Base-by-base conservation (phyloP, 345 rosid genomes). In the Populus deltoides region DNA sequence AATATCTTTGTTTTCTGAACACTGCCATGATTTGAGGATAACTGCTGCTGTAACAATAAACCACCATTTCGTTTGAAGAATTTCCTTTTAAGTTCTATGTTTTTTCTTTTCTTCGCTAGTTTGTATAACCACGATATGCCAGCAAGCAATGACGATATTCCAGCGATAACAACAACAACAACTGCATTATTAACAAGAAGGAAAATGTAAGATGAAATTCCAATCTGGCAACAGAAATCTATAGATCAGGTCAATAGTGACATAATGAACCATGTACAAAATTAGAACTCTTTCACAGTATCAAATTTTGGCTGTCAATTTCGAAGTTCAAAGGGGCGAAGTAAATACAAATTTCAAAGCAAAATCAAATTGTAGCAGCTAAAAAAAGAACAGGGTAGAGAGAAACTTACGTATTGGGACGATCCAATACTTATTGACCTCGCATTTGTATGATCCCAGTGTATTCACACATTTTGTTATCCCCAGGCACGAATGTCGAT, bases 391-490 rank as follows among this genome's bases (percentile, higher is more conserved):
- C 15, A 51, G 51, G 27, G 18, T 1, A 43, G 11, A 31, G 24
- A 59, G 27, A 39, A 18, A 70, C 36, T 35, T 61, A 16, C 49
- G 41, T 15, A 41, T 24, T 17, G 27, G 2, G n/a, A 22, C 20
- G 7, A 66, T 72, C 68, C 51, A 25, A 8, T 25, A 0, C 2
- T 27, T 22, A 29, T 59, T 13, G 0, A 39, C 13, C 53, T 33
- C 57, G 20, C 77, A 74, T 18, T 61, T 62, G 24, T 24, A 62
- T 8, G 16, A 17, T 11, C 67, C 84, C 24, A 2, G 15, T 18
- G 31, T 27, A 36, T 81, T 81, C 33, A 49, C 33, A 49, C 84
- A 81, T 61, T 24, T 74, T 4, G 68, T 73, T 5, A 35, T 35
- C 35, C 72, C 45, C 1, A 18, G 16, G 35, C 81, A 77, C 0